These are phyloP conservation scores for Eimeria mitis DNA, from an alignment of 169 alveolate genomes.

Conservation along the genomic window DNA sequence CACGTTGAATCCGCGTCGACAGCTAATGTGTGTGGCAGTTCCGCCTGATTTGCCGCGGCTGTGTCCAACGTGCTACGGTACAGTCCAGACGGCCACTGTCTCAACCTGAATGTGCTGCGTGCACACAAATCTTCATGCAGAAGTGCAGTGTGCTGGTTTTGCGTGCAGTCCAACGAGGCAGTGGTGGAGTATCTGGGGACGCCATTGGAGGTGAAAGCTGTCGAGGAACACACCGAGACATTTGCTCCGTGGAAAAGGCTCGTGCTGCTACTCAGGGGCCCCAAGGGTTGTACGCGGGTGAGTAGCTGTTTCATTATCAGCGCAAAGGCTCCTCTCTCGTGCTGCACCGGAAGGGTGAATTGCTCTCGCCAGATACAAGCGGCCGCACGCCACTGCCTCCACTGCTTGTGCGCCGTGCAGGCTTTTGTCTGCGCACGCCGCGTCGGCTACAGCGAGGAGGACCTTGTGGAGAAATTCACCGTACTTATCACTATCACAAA, in stretches of 20 bases:
- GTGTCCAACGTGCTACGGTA: background rate
- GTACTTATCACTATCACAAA: background rate
- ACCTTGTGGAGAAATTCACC: constrained; percentile 14
- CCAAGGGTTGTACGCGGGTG: constrained; percentile 20
- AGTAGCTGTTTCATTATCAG: background rate
- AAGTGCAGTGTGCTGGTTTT: background rate
- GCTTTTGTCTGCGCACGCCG: constrained; percentile 68
- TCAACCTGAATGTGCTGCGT: background rate
- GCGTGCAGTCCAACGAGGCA: constrained; percentile 6
- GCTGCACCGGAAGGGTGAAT: background rate
- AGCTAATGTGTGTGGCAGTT: background rate
- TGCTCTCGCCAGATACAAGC: background rate
- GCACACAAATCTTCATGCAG: background rate
- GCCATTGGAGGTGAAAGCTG: constrained; percentile 61
- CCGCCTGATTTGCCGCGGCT: background rate
- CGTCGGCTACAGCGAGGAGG: constrained; percentile 69
- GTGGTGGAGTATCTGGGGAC: constrained; percentile 31
- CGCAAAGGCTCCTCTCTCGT: background rate
- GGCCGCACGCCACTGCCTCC: background rate
- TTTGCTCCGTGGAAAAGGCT: constrained; percentile 74
- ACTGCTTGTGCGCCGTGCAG: background rate
- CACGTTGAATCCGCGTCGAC: background rate
- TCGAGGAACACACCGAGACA: constrained; percentile 55
- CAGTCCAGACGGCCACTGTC: background rate
- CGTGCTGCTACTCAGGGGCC: constrained; percentile 45